Base-by-base conservation (phyloP, 768 basidiomycete species). In the Pisolithus microcarpus region DNA sequence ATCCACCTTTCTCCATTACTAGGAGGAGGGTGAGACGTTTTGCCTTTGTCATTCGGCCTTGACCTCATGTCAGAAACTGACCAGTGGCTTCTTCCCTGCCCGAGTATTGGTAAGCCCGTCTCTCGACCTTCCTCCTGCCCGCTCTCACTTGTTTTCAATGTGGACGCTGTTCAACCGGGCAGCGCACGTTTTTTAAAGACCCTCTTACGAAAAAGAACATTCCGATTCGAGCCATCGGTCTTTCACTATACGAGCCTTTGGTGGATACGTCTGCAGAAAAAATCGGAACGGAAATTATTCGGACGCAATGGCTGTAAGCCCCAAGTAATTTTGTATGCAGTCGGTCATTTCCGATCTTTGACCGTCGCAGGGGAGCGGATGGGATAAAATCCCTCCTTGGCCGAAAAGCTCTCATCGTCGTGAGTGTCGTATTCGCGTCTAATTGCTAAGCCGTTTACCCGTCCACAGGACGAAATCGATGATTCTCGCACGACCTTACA, bases 291-390 rank as follows among this genome's bases (percentile, higher is more conserved):
- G 85, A 96, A 65, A 91, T 99, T 56, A 74, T 96, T 59, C 80
- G 94, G 49, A 99, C 94, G 15, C 96, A 99, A 68, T 99, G 96
- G 96, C 73, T 98, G 87, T 89, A 66, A 64, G 85, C 72, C 18
- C 50, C 46, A 15, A 38, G 34, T 28, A 45, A 51, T 38, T 43
- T 46, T 48, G 23, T 43, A 40, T 46, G 37, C 34, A 21, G 39
- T 51, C 26, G 19, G 34, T 26, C 30, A 7, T 26, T 59, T 50
- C 26, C 19, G 34, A 0, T 36, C 43, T 45, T 42, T 53, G 31
- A 16, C 36, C 21, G 48, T 21, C 55, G 40, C 57, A 86, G 84
- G 38, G 84, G 85, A 11, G 77, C 83, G 2, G 78, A 88, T 50
- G 64, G 83, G 0, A 80, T 78, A 36, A 82, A 83, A 59, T 69